These are phyloP conservation scores for Chlamydomonas schloesseri DNA, from an alignment of 139 green algal species.

Conservation along the genomic window DNA sequence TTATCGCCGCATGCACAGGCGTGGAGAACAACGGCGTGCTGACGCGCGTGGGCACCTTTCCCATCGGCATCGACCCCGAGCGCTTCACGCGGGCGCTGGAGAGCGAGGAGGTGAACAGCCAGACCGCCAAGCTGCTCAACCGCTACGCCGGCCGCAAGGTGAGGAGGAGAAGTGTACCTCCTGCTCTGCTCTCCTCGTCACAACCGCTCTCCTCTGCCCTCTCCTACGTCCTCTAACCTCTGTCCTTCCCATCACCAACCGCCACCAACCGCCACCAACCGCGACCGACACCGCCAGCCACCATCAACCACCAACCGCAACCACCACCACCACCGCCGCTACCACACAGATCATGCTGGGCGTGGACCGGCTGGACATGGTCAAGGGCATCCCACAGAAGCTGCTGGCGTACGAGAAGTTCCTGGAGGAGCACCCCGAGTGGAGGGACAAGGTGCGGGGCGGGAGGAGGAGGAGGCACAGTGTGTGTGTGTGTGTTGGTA, in stretches of 20 bases:
- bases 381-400: slow-evolving; percentile 99
- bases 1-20: too few relatives aligned
- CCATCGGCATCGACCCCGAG: slow-evolving; percentile 98
- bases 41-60: slow-evolving; percentile 89
- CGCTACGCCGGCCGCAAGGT: slow-evolving; percentile 87
- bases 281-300: too few relatives aligned
- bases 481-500: too few relatives aligned
- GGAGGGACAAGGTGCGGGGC: slow-evolving; percentile 88
- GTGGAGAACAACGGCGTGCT: slow-evolving; percentile 96
- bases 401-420: slow-evolving; percentile 99
- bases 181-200: too few relatives aligned
- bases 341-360: slow-evolving; percentile 94
- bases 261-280: too few relatives aligned
- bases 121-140: slow-evolving; percentile 94
- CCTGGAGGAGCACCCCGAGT: slow-evolving; percentile 95
- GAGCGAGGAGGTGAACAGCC: slow-evolving; percentile 83
- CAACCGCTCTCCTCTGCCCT: too few relatives aligned
- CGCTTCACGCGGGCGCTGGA: slow-evolving; percentile 92
- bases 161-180: too few relatives aligned
- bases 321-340: background rate
- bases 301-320: too few relatives aligned
- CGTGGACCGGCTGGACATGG: slow-evolving; percentile 99
- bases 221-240: too few relatives aligned
- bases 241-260: too few relatives aligned
- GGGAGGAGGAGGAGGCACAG: background rate